These are phyloP conservation scores for Mycena vulgaris DNA, from an alignment of 768 basidiomycete species.

Conservation along the genomic window DNA sequence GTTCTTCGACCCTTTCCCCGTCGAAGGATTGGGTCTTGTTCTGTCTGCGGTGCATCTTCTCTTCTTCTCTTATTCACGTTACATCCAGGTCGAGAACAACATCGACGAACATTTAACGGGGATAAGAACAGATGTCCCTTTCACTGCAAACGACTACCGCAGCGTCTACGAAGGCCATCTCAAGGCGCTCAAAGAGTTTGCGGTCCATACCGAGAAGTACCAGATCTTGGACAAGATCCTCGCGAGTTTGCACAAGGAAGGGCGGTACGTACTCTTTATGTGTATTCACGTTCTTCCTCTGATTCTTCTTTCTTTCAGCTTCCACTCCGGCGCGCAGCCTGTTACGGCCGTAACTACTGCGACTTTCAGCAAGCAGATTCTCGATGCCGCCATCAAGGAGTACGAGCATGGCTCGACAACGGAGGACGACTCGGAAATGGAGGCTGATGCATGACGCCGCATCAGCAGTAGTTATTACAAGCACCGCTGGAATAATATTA, in stretches of 20 bases:
- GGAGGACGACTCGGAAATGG: constrained; percentile 3
- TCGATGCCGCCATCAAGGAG: constrained; percentile 24
- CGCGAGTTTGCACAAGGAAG: constrained; percentile 22
- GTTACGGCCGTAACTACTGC: not conserved
- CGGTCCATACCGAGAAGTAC: not conserved
- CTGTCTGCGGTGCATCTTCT: constrained; percentile 21
- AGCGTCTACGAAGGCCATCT: constrained; percentile 32
- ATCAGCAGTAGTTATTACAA: too few species aligned
- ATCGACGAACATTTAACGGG: constrained; percentile 41
- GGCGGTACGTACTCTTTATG: constrained; percentile 22
- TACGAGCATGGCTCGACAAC: constrained; percentile 6
- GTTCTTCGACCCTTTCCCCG: constrained; percentile 39
- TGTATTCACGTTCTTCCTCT: not conserved
- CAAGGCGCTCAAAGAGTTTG: constrained; percentile 13
- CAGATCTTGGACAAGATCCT: constrained; percentile 26
- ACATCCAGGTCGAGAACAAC: constrained; percentile 28
- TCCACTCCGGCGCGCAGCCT: constrained; percentile 29
- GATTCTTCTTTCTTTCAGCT: not conserved
- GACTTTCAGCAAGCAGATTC: not conserved
- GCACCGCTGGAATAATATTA: not conserved
- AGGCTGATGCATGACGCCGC: too few species aligned
- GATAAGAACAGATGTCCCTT: constrained; percentile 28
- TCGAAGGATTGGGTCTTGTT: not conserved
- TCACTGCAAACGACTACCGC: constrained; percentile 37
- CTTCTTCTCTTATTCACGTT: not conserved